phyloP scores from a whole-genome alignment of 1,284 basidiomycete species.

The Cutaneotrichosporon spelunceum region DNA sequence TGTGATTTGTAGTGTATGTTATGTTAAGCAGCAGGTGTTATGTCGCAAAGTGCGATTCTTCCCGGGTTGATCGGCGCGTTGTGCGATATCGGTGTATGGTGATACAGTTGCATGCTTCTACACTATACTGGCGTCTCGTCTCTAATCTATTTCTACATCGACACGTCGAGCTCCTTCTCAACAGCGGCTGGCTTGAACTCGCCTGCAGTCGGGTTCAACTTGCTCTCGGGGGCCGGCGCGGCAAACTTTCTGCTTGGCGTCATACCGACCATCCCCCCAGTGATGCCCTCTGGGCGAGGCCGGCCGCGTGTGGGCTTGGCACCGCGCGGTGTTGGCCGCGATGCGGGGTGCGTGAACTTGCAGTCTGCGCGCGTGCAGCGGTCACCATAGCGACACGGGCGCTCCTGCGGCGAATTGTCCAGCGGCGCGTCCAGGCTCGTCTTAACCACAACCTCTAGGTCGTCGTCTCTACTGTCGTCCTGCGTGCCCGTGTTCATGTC shows the following conservation, averaged over 20 bases:
- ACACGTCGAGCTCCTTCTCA: conserved; percentile 26
- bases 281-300: conserved; percentile 2
- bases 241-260: conserved; percentile 39
- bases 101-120: conserved; percentile 1
- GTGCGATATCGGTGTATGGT: neutral
- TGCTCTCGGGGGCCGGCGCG: conserved; percentile 12
- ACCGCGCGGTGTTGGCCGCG: conserved; percentile 29
- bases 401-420: conserved; percentile 30
- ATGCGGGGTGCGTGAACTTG: conserved; percentile 40
- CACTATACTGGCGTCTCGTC: neutral
- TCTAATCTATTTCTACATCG: conserved; percentile 10
- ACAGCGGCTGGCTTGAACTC: conserved; percentile 37
- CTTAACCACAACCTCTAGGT: conserved; percentile 34
- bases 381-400: conserved; percentile 43
- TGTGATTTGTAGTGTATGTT: neutral
- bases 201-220: conserved; percentile 33
- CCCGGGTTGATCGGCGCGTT: neutral
- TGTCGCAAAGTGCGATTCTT: neutral
- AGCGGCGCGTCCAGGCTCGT: conserved; percentile 24
- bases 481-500: conserved; percentile 1
- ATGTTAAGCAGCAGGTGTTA: neutral
- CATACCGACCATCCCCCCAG: conserved; percentile 26
- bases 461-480: conserved; percentile 17
- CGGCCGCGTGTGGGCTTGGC: conserved; percentile 11
- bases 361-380: conserved; percentile 46